Conservation (phyloP, 2,329 filamentous ascomycete genomes). For the Penicillium sp. region DNA sequence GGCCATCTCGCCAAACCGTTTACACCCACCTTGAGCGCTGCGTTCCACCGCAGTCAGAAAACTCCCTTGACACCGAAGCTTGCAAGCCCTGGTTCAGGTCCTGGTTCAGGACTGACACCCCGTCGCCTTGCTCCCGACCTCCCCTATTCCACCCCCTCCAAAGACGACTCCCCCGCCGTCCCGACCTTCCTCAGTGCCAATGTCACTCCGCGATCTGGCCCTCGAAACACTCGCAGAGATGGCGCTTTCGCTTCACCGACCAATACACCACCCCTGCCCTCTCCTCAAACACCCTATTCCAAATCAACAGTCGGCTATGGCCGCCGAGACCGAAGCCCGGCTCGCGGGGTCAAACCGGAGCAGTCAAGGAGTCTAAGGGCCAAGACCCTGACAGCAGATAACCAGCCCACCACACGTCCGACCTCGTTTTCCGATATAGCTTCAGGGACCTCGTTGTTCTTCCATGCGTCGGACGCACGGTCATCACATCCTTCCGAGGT, state of each 20-base stretch:
- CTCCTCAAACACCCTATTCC: constrained; percentile 33
- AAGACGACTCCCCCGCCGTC: constrained; percentile 55
- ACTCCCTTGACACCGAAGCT: constrained; percentile 63
- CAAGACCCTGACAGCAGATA: constrained; percentile 42
- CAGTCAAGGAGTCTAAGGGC: constrained; percentile 35
- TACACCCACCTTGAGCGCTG: constrained; percentile 68
- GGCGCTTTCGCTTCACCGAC: constrained; percentile 68
- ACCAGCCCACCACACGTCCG: constrained; percentile 33
- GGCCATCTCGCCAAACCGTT: constrained; percentile 58
- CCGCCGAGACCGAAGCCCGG: constrained; percentile 40
- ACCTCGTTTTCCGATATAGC: constrained; percentile 39
- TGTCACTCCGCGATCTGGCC: constrained; percentile 76
- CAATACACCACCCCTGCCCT: constrained; percentile 44
- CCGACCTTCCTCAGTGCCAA: constrained; percentile 65
- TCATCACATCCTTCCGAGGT: constrained; percentile 45
- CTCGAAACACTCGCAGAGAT: constrained; percentile 70
- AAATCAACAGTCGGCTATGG: constrained; percentile 28
- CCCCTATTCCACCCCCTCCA: constrained; percentile 35
- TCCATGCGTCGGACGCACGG: constrained; percentile 82
- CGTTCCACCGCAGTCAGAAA: constrained; percentile 58
- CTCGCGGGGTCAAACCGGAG: constrained; percentile 33
- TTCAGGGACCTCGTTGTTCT: constrained; percentile 69
- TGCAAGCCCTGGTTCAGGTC: constrained; percentile 42
- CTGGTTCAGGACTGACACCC: constrained; percentile 25
- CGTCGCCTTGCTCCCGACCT: constrained; percentile 39